These are phyloP conservation scores for Amanita jacksonii DNA, from an alignment of 768 basidiomycete species.

Conservation along the genomic window DNA sequence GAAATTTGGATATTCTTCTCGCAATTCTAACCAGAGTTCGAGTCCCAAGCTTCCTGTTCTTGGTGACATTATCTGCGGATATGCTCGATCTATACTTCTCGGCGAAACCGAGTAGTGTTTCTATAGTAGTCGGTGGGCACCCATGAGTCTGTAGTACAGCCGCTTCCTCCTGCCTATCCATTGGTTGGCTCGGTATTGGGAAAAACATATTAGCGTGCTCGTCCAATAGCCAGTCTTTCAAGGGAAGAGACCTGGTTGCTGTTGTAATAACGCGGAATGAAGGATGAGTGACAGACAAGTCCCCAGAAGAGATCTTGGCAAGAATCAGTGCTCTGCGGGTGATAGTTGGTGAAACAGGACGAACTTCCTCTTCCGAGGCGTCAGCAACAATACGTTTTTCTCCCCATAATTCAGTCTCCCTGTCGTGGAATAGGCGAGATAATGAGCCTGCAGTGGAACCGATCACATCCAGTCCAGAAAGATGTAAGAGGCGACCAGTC, in stretches of 20 bases:
- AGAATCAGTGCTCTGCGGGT: background rate
- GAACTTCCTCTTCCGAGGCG: slow-evolving; percentile 35
- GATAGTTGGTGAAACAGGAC: background rate
- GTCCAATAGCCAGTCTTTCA: slow-evolving; percentile 60
- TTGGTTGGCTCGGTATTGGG: slow-evolving; percentile 48
- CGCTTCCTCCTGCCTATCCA: slow-evolving; percentile 43
- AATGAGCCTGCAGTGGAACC: slow-evolving; percentile 57
- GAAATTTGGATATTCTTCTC: slow-evolving; percentile 35
- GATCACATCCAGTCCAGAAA: slow-evolving; percentile 55
- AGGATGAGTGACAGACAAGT: slow-evolving; percentile 41
- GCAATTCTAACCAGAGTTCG: slow-evolving; percentile 48
- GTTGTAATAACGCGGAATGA: slow-evolving; percentile 56
- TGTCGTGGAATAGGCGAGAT: slow-evolving; percentile 48
- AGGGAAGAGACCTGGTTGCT: slow-evolving; percentile 51
- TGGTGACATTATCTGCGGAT: slow-evolving; percentile 45
- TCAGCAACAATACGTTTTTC: slow-evolving; percentile 47
- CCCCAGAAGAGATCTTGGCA: slow-evolving; percentile 21
- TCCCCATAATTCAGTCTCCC: slow-evolving; percentile 60
- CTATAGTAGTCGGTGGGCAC: slow-evolving; percentile 28
- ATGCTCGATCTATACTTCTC: slow-evolving; percentile 48
- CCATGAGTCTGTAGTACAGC: slow-evolving; percentile 40
- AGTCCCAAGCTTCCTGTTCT: slow-evolving; percentile 56
- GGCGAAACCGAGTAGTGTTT: slow-evolving; percentile 41
- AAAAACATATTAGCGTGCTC: slow-evolving; percentile 70
- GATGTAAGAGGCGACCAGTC: slow-evolving; percentile 46